These are phyloP conservation scores for Trypanosoma scelopori DNA, from an alignment of 208 protist species.

Conservation along the genomic window DNA sequence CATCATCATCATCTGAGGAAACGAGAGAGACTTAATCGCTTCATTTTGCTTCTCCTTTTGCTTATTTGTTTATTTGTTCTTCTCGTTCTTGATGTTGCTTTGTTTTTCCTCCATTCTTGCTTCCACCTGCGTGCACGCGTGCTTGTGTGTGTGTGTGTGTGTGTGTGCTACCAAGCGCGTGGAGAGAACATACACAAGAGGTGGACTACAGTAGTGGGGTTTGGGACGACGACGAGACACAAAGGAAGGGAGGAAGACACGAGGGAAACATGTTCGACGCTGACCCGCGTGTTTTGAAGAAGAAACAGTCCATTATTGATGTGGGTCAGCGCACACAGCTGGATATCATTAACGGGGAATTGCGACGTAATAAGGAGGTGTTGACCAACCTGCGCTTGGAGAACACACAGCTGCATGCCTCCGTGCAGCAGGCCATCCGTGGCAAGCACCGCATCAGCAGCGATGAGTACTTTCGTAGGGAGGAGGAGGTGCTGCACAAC, in stretches of 20 bases:
- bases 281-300: constrained; percentile 37
- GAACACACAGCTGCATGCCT: constrained; percentile 83
- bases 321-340: constrained; percentile 85
- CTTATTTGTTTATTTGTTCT: too few relatives aligned
- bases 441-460: constrained; percentile 58
- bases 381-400: constrained; percentile 80
- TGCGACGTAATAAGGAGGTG: constrained; percentile 88
- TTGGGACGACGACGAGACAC: too few relatives aligned
- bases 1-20: too few relatives aligned
- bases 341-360: constrained; percentile 72
- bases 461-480: constrained; percentile 74
- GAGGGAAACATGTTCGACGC: constrained; percentile 18
- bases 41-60: too few relatives aligned
- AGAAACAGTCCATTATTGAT: constrained; percentile 77
- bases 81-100: too few relatives aligned
- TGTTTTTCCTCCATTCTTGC: too few relatives aligned
- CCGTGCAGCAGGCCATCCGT: constrained; percentile 51
- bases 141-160: too few relatives aligned
- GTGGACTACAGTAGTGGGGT: background rate
- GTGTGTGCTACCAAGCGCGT: too few relatives aligned
- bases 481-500: constrained; percentile 80
- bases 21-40: too few relatives aligned
- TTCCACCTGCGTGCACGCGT: too few relatives aligned
- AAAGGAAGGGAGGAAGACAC: background rate
- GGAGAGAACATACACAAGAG: background rate